phyloP scores from a whole-genome alignment of 1,284 basidiomycete species.

The Boletus albobrunnescens region DNA sequence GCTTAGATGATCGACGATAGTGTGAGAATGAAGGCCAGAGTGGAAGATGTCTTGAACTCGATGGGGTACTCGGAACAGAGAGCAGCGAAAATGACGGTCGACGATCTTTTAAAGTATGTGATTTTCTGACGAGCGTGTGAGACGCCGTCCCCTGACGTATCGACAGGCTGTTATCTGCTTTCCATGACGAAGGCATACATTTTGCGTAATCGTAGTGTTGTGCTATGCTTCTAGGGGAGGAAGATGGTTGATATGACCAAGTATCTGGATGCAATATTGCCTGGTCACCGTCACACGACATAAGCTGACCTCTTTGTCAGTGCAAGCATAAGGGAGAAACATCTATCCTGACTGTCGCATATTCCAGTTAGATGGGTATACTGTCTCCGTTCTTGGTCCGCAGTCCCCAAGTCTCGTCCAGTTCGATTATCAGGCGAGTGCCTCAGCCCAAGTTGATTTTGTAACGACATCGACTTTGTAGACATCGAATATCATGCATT shows the following conservation, averaged over 20 bases:
- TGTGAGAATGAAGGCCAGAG: conserved; percentile 65
- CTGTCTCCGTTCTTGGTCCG: no score
- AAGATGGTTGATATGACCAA: neutral
- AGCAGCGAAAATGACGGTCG: conserved; percentile 78
- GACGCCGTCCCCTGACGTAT: conserved; percentile 1
- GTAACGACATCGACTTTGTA: no score
- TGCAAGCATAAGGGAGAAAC: no score
- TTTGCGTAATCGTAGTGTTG: conserved; percentile 42
- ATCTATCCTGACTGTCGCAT: no score
- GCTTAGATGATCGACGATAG: conserved; percentile 69
- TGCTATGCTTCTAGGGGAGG: neutral
- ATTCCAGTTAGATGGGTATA: no score
- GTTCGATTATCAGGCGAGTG: no score
- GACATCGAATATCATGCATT: no score
- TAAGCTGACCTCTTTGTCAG: no score
- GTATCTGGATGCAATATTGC: neutral
- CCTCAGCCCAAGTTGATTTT: no score
- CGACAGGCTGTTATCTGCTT: conserved; percentile 54
- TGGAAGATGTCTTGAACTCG: conserved; percentile 73
- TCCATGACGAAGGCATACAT: conserved; percentile 57
- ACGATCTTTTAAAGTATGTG: conserved; percentile 69
- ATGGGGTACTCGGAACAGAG: conserved; percentile 64
- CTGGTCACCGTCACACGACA: no score
- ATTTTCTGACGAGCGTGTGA: neutral
- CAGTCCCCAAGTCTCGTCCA: no score